Evolutionary conservation across 345 rosid genomes (phyloP), one percentile per base, ranked within the genome.

Genomic region (Hibiscus syriacus): DNA sequence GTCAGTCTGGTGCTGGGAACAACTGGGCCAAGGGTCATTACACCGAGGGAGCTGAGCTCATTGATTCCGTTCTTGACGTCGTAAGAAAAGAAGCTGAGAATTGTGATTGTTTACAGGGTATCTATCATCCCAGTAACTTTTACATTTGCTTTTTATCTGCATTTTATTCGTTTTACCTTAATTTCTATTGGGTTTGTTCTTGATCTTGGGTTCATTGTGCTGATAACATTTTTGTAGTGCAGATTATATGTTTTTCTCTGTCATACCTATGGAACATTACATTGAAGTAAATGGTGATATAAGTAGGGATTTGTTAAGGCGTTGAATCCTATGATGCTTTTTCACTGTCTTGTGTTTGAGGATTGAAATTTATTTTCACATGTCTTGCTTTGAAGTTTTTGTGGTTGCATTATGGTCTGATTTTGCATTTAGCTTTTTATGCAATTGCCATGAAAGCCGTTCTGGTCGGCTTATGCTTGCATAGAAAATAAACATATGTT

Each of bases 1-100:
- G 70, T 11, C 70, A 67, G 60, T 67, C 70, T 32, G 70, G 60
- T 19, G 70, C 70, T 19, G 70, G 70, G 8, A 66, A 66, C 69
- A 63, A 63, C 67, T 63, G 67, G 67, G 67, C 61, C 20, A 64
- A 43, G 34, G 67, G 68, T 25, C 68, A 65, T 48, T 65, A 65
- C 19, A 65, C 68, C 9, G 68, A 65, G 68, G 68, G 68, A 23
- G 68, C 68, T 25, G 68, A 65, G 56, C 68, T 66, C 10, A 66
- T 66, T 50, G 69, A 66, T 66, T 66, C 69, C 48, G 71, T 54
- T 55, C 71, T 68, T 26, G 71, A 68, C 52, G 63, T 68, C 23
- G 63, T 68, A 6, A 39, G 71, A 27, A 68, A 68, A 30, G 71
- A 68, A 20, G 62, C 71, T 39, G 71, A 68, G 39, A 68, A 68